A percentile compares a stretch with the other conserved stretches of the same genome.
These are phyloP conservation scores for Quercus lobata DNA, from an alignment of 331 rosid genomes.

Conservation along the genomic window DNA sequence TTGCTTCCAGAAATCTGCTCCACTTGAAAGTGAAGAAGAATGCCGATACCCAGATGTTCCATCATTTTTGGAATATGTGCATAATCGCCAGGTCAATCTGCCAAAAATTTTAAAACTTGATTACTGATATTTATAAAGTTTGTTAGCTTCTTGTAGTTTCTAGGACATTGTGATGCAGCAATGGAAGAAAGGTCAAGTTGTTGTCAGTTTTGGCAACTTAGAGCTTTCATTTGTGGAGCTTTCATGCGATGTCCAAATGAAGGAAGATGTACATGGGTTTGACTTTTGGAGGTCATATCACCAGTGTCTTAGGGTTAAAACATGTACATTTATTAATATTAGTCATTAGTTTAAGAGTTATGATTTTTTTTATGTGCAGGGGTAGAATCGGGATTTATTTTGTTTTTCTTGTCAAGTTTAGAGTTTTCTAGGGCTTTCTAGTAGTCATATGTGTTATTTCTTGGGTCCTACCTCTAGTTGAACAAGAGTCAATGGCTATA, in stretches of 20 bases:
- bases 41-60: slow-evolving; percentile 68
- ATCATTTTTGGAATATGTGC: slow-evolving; percentile 77
- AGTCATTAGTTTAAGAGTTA: not conserved
- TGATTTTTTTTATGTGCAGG: not conserved
- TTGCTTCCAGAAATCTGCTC: slow-evolving; percentile 67
- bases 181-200: not conserved
- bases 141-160: not conserved
- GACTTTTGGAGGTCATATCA: not conserved
- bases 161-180: slow-evolving; percentile 1
- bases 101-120: not conserved
- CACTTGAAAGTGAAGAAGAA: slow-evolving; percentile 36
- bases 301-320: not conserved
- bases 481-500: not conserved
- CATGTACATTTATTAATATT: not conserved
- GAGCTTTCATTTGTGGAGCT: slow-evolving; percentile 2
- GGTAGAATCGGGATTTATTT: not conserved
- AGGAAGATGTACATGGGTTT: not conserved
- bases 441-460: not conserved
- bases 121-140: not conserved
- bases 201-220: slow-evolving; percentile 4
- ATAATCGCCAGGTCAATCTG: slow-evolving; percentile 68
- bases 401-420: not conserved
- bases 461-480: not conserved
- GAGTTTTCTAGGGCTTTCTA: not conserved
- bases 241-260: not conserved